A percentile compares a stretch with the other conserved stretches of the same genome.
These are phyloP conservation scores for Exobasidium rhododendri DNA, from an alignment of 1,284 basidiomycete genomes.

Conservation along the genomic window DNA sequence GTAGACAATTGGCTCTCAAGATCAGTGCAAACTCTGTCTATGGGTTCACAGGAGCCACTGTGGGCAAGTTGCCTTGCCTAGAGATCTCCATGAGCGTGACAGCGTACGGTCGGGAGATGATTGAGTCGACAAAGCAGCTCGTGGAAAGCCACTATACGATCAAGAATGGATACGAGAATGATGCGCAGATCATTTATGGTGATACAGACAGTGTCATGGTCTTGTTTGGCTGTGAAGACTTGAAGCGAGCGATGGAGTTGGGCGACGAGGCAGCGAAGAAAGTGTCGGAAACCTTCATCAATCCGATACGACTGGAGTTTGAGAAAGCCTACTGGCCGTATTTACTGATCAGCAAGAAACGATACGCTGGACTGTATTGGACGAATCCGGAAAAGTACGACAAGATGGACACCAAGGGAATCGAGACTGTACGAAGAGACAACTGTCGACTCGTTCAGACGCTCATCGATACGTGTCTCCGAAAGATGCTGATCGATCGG, in stretches of 20 bases:
- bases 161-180: conserved; percentile 52
- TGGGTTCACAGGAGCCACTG: conserved; percentile 53
- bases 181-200: conserved; percentile 53
- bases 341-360: conserved; percentile 54
- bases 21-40: conserved; percentile 55
- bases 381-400: conserved; percentile 48
- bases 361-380: conserved; percentile 54
- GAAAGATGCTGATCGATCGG: conserved; percentile 55
- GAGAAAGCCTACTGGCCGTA: conserved; percentile 55
- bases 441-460: conserved; percentile 55
- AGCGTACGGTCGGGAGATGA: conserved; percentile 54
- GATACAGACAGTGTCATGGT: conserved; percentile 56
- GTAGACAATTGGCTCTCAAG: conserved; percentile 53
- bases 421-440: conserved; percentile 54
- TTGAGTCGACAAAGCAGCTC: conserved; percentile 49
- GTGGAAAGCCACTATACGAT: conserved; percentile 52
- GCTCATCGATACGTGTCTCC: conserved; percentile 53
- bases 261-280: conserved; percentile 89
- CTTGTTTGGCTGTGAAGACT: conserved; percentile 49
- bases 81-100: conserved; percentile 55
- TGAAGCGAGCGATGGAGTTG: conserved; percentile 49
- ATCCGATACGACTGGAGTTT: conserved; percentile 54
- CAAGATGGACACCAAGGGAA: conserved; percentile 56
- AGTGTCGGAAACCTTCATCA: conserved; percentile 60
- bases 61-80: conserved; percentile 53